Evolutionary conservation across 106 monocot species (phyloP).

Genomic region (Dactylorhiza incarnata): DNA sequence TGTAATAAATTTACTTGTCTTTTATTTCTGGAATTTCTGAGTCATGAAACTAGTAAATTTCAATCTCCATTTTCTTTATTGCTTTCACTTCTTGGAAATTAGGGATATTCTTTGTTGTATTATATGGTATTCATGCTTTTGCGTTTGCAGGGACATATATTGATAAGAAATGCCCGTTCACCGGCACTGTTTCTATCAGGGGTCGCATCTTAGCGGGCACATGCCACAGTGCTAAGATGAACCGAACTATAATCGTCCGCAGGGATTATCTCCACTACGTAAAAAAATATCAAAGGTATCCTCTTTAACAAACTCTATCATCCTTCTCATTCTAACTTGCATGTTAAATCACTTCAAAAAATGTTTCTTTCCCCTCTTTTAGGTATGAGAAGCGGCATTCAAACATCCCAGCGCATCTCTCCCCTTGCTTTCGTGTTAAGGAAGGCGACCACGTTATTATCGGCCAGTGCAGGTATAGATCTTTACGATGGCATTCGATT

Average conservation of each 20-base stretch:
- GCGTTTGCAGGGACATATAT: slow-evolving; percentile 52
- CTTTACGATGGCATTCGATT: too few relatives aligned
- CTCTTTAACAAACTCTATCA: background rate
- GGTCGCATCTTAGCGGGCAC: slow-evolving; percentile 65
- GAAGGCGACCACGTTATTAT: slow-evolving; percentile 11
- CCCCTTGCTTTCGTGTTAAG: slow-evolving; percentile 7
- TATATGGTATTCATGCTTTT: too few relatives aligned
- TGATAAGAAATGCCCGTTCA: slow-evolving; percentile 85
- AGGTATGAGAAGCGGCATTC: slow-evolving; percentile 10
- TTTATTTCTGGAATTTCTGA: too few relatives aligned
- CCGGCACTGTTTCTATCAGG: slow-evolving; percentile 64
- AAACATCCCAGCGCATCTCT: background rate
- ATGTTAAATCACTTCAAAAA: background rate
- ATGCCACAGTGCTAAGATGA: slow-evolving; percentile 84
- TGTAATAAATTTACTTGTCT: too few relatives aligned
- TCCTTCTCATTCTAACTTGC: background rate
- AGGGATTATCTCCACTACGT: slow-evolving; percentile 76
- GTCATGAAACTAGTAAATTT: too few relatives aligned
- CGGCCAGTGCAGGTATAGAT: slow-evolving; percentile 4
- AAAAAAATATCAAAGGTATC: slow-evolving; percentile 60
- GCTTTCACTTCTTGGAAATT: too few relatives aligned
- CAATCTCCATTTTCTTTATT: too few relatives aligned
- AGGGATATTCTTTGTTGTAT: too few relatives aligned
- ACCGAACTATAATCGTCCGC: slow-evolving; percentile 69
- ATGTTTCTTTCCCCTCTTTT: background rate